phyloP scores from a whole-genome alignment of 1,139 yeast species.

The Tardiomyces blankii region DNA sequence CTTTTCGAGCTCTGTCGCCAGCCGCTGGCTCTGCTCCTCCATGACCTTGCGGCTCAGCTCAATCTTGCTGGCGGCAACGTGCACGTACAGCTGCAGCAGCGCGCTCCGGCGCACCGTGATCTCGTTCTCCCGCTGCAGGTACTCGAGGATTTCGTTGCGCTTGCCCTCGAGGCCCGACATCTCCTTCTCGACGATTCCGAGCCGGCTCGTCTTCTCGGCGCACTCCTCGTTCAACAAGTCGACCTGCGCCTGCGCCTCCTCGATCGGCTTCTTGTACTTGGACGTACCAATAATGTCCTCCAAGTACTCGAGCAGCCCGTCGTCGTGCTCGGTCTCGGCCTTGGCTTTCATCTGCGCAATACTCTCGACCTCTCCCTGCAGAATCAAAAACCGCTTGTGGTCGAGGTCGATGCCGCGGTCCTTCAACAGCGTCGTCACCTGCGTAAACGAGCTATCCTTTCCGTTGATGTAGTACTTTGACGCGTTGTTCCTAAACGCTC shows the following conservation, averaged over 20 bases:
- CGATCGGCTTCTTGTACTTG: conserved; percentile 66
- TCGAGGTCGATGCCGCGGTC: conserved; percentile 90
- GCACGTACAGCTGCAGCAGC: conserved; percentile 44
- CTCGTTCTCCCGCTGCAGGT: conserved; percentile 53
- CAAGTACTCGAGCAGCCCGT: conserved; percentile 83
- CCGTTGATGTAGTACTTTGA: conserved; percentile 74
- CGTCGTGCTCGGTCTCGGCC: conserved; percentile 87
- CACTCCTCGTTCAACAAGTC: conserved; percentile 70
- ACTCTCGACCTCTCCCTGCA: conserved; percentile 97
- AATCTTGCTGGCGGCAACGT: conserved; percentile 32
- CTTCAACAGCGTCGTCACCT: conserved; percentile 63
- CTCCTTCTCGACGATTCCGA: conserved; percentile 71
- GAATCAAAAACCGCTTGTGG: conserved; percentile 84
- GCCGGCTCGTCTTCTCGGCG: conserved; percentile 68
- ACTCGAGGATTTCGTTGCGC: conserved; percentile 59
- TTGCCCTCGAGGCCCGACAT: conserved; percentile 56
- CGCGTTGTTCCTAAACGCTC: conserved; percentile 63
- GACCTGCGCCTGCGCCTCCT: conserved; percentile 45
- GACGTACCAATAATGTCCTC: conserved; percentile 97
- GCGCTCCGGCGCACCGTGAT: conserved; percentile 44
- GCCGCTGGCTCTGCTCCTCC: conserved; percentile 35
- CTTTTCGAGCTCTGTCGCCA: conserved; percentile 36
- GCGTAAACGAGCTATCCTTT: conserved; percentile 58
- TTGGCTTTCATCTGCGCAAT: conserved; percentile 98
- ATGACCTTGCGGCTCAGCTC: conserved; percentile 27